A percentile compares a stretch with the other conserved stretches of the same genome.
phyloP scores from a whole-genome alignment of 306 rosid genomes.

The Quercus parvula region DNA sequence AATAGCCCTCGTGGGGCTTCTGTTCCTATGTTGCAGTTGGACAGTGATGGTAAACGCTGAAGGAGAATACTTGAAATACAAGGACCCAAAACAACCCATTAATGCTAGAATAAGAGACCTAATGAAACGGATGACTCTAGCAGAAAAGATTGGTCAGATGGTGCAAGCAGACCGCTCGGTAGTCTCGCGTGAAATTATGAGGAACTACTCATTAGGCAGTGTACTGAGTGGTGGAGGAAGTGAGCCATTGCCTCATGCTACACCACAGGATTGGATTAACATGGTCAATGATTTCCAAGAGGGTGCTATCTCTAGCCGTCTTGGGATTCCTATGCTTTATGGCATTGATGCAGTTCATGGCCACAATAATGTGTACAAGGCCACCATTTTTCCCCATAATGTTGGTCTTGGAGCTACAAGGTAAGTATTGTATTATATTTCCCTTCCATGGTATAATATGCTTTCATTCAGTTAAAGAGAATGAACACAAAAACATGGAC shows the following conservation, averaged over 20 bases:
- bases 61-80: conserved; percentile 60
- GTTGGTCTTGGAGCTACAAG: conserved; percentile 95
- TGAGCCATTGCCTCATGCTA: conserved; percentile 76
- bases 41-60: conserved; percentile 30
- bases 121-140: conserved; percentile 60
- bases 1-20: conserved; percentile 39
- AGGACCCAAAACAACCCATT: conserved; percentile 64
- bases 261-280: conserved; percentile 66
- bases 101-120: conserved; percentile 67
- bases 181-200: conserved; percentile 62
- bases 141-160: conserved; percentile 94
- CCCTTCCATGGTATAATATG: not conserved
- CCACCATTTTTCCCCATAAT: conserved; percentile 92
- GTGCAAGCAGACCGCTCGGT: conserved; percentile 71
- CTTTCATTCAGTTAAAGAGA: not conserved
- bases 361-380: conserved; percentile 80
- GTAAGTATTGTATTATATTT: conserved; percentile 32
- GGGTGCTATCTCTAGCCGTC: conserved; percentile 72
- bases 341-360: conserved; percentile 99
- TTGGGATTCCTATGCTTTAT: conserved; percentile 94
- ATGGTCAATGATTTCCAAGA: conserved; percentile 80
- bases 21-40: conserved; percentile 44
- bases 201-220: conserved; percentile 87
- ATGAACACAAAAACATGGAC: too few species aligned
- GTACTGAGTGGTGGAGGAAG: conserved; percentile 99